phyloP scores from a whole-genome alignment of 345 rosid species.

The Rhodamnia argentea region DNA sequence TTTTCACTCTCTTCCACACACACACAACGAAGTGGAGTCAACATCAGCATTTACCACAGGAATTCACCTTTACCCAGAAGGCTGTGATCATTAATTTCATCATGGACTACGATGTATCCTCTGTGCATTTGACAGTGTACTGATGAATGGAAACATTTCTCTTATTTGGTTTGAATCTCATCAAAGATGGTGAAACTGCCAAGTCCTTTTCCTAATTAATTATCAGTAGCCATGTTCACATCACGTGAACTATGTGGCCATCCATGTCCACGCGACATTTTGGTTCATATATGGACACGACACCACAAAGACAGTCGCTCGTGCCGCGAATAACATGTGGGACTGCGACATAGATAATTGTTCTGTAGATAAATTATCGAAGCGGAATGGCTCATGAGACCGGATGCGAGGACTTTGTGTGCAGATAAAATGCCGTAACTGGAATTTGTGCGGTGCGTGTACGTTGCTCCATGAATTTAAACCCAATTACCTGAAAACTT shows the following conservation, averaged over 20 bases:
- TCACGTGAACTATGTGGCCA: background rate
- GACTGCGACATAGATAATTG: background rate
- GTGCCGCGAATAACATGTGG: background rate
- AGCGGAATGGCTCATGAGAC: background rate
- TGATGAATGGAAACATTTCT: background rate
- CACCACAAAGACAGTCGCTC: background rate
- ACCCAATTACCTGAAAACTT: background rate
- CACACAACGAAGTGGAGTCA: slow-evolving; percentile 23
- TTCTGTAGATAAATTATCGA: background rate
- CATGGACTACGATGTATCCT: slow-evolving; percentile 11
- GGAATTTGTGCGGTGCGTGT: background rate
- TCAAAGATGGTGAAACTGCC: background rate
- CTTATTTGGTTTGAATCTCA: background rate
- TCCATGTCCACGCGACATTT: background rate
- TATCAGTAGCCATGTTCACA: background rate
- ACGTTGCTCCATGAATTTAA: background rate
- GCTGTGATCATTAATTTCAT: slow-evolving; percentile 3
- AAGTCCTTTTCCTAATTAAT: background rate
- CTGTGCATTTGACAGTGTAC: background rate
- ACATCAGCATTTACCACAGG: slow-evolving; percentile 31
- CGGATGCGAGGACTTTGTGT: background rate
- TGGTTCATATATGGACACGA: background rate
- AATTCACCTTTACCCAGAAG: slow-evolving; percentile 13
- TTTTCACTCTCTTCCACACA: slow-evolving; percentile 1
- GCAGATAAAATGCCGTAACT: background rate